Evolutionary conservation across 352 stramenopile genomes (phyloP), one percentile per base, ranked within the genome.

Genomic region (Pythium utonaiense): DNA sequence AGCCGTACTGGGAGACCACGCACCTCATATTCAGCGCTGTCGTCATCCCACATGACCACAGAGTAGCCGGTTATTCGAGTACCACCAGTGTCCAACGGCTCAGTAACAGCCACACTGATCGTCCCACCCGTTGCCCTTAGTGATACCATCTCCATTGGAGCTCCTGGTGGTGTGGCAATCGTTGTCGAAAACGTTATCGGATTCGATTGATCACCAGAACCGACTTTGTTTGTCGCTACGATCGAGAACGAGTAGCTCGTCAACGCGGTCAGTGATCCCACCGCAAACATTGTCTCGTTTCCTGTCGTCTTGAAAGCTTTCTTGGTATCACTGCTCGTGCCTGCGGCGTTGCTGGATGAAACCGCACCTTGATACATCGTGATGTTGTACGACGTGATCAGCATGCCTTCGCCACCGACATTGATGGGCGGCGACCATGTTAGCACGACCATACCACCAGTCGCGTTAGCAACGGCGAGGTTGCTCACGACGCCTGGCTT

Each of bases 341-440:
- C 63, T 8, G 60, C 67, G 40, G 73, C 50, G 12, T 63, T 76
- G 60, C 74, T 27, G 24, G 31, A 34, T 21, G 25, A n/a, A 33
- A 14, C 6, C 0, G 17, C 6, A n/a, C 44, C 52, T 12, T 3
- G 3, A 16, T 38, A 14, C 34, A 66, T 47, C n/a, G 60, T 61
- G 22, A 66, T 28, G 24, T 13, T 66, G 44, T 89, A 89, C n/a
- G 28, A 38, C 6, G 51, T 68, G 42, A 86, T 73, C 70, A 57
- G 82, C 0, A 80, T 40, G 9, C 49, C 49, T 42, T 64, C 28
- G 0, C 67, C 77, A 17, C 80, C 80, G 3, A 72, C 12, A n/a
- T 88, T 89, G 3, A 67, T n/a, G 0, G 77, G 77, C n/a, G 68
- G 38, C 2, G 33, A 40, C 80, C 80, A 89, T 0, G 52, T 40